Conservation (phyloP, 768 basidiomycete species). For the Sutorius australiensis region DNA sequence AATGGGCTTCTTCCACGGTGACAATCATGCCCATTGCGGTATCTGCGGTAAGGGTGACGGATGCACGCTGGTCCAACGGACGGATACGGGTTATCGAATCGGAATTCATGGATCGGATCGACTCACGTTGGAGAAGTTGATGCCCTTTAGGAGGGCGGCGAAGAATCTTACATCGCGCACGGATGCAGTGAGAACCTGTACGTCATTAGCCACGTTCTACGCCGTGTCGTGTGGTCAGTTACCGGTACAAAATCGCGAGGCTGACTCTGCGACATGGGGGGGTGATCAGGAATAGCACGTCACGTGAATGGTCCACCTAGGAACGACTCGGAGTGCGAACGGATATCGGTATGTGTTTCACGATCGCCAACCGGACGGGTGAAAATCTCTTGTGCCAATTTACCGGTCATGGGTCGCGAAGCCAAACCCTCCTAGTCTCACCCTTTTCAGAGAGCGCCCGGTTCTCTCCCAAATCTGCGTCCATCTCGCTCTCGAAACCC, state of each 20-base stretch:
- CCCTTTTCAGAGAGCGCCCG: slow-evolving; percentile 22
- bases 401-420: not conserved
- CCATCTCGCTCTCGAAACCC: slow-evolving; percentile 16
- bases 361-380: slow-evolving; percentile 37
- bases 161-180: slow-evolving; percentile 83
- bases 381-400: slow-evolving; percentile 24
- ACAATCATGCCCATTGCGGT: slow-evolving; percentile 76
- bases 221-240: slow-evolving; percentile 9
- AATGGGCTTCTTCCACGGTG: slow-evolving; percentile 81
- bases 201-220: not conserved
- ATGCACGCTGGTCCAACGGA: slow-evolving; percentile 56
- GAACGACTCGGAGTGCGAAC: too few relatives aligned
- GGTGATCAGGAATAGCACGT: slow-evolving; percentile 1
- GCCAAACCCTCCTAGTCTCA: slow-evolving; percentile 17
- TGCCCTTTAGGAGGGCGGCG: slow-evolving; percentile 70
- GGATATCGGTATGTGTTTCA: slow-evolving; percentile 24
- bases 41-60: slow-evolving; percentile 58
- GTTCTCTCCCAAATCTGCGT: slow-evolving; percentile 18
- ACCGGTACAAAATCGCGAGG: slow-evolving; percentile 23
- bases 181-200: slow-evolving; percentile 62
- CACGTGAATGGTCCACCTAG: slow-evolving; percentile 8
- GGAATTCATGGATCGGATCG: not conserved
- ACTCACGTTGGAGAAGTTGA: slow-evolving; percentile 77
- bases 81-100: slow-evolving; percentile 8
- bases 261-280: slow-evolving; percentile 28